phyloP scores from a whole-genome alignment of 805 yeast genomes.

The Pichia heedii region DNA sequence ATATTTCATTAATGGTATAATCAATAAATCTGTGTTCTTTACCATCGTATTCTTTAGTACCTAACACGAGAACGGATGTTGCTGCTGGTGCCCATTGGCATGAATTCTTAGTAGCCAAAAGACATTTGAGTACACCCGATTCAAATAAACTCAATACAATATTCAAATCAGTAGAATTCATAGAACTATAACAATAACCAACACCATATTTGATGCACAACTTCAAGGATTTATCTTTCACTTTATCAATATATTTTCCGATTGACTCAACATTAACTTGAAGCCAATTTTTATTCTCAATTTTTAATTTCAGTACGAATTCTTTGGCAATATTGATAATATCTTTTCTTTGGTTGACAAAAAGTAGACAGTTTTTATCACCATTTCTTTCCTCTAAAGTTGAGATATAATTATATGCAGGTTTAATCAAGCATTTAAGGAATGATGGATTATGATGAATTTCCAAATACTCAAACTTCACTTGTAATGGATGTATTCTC shows the following conservation, averaged over 20 bases:
- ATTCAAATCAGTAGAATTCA: constrained; percentile 46
- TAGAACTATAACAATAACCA: constrained; percentile 51
- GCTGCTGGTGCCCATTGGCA: constrained; percentile 44
- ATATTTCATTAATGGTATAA: constrained; percentile 53
- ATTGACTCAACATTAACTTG: constrained; percentile 32
- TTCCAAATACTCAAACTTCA: constrained; percentile 43
- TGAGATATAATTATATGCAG: constrained; percentile 36
- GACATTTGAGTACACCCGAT: constrained; percentile 40
- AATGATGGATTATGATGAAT: constrained; percentile 45
- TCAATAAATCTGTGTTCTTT: constrained; percentile 61
- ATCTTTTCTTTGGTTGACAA: constrained; percentile 47
- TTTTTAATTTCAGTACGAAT: constrained; percentile 26
- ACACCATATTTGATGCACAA: constrained; percentile 48
- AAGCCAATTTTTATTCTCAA: constrained; percentile 32
- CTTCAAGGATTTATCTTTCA: constrained; percentile 39
- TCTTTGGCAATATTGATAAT: constrained; percentile 45
- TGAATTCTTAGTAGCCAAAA: constrained; percentile 57
- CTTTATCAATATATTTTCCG: constrained; percentile 32
- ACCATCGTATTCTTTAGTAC: constrained; percentile 67
- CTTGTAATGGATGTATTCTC: constrained; percentile 46
- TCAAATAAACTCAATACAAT: constrained; percentile 45
- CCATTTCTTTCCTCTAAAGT: constrained; percentile 23
- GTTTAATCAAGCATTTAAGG: constrained; percentile 41
- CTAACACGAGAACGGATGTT: constrained; percentile 49
- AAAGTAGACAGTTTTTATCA: constrained; percentile 37